phyloP scores from a whole-genome alignment of 352 stramenopile genomes.

The Phytophthora pinifolia region DNA sequence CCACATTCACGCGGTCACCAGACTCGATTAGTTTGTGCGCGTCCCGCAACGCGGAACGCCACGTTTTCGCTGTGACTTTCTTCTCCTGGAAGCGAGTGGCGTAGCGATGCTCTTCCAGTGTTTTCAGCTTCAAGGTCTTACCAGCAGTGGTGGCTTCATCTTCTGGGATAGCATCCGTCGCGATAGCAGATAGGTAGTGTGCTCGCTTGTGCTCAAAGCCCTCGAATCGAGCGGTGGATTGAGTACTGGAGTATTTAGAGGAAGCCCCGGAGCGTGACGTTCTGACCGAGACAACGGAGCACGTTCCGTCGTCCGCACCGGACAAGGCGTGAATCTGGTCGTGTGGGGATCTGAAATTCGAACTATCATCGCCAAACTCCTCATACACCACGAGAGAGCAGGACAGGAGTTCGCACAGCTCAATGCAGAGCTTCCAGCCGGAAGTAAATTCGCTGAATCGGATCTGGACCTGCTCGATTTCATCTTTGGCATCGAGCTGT shows the following conservation, averaged over 20 bases:
- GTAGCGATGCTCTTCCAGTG: slow-evolving; percentile 55
- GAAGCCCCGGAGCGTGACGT: slow-evolving; percentile 19
- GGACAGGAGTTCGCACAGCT: slow-evolving; percentile 23
- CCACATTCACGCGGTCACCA: slow-evolving; percentile 34
- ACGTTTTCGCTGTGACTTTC: slow-evolving; percentile 43
- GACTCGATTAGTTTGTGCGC: slow-evolving; percentile 32
- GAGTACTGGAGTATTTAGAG: slow-evolving; percentile 8
- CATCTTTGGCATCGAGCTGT: slow-evolving; percentile 9
- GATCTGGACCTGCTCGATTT: slow-evolving; percentile 20
- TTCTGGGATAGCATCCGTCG: slow-evolving; percentile 15
- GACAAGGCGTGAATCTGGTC: slow-evolving; percentile 5
- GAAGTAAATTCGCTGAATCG: slow-evolving; percentile 56
- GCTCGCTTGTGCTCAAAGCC: slow-evolving; percentile 14
- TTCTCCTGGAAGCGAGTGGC: slow-evolving; percentile 55
- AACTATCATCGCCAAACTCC: slow-evolving; percentile 19
- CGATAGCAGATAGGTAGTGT: slow-evolving; percentile 17
- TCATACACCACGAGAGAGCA: slow-evolving; percentile 10
- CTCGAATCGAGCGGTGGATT: slow-evolving; percentile 6
- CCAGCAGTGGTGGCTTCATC: neutral
- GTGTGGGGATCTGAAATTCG: slow-evolving; percentile 11
- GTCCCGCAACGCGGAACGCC: slow-evolving; percentile 30
- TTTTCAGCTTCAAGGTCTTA: slow-evolving; percentile 41
- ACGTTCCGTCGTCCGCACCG: slow-evolving; percentile 10
- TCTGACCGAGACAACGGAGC: slow-evolving; percentile 19
- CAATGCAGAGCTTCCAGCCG: slow-evolving; percentile 42